These are phyloP conservation scores for Boletus coccyginus DNA, from an alignment of 768 basidiomycete species.

Conservation along the genomic window DNA sequence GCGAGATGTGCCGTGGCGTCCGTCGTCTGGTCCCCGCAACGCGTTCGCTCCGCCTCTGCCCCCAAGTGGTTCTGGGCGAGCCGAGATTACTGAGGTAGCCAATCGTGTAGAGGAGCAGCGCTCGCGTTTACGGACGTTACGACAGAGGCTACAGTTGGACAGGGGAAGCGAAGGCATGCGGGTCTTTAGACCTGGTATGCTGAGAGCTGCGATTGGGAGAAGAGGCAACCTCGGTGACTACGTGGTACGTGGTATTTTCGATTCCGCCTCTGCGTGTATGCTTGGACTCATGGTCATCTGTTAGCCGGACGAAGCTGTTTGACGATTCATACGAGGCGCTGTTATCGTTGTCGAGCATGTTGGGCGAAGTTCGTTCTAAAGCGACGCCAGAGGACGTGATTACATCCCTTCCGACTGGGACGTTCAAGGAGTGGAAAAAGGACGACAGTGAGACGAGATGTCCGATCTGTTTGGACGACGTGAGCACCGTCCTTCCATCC, in stretches of 20 bases:
- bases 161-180: constrained; percentile 19
- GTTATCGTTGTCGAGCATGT: constrained; percentile 50
- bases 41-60: constrained; percentile 1
- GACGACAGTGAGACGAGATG: constrained; percentile 69
- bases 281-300: constrained; percentile 6
- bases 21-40: constrained; percentile 15
- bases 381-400: constrained; percentile 63
- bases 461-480: constrained; percentile 84
- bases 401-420: constrained; percentile 53
- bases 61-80: background rate
- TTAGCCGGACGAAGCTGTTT: constrained; percentile 74
- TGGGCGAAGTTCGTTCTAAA: constrained; percentile 69
- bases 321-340: constrained; percentile 74
- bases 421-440: constrained; percentile 68
- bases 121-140: constrained; percentile 22
- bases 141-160: constrained; percentile 31
- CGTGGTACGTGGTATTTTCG: constrained; percentile 43
- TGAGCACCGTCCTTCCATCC: constrained; percentile 35
- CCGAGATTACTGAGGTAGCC: constrained; percentile 1
- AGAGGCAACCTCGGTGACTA: constrained; percentile 41
- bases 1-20: constrained; percentile 25
- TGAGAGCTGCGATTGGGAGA: constrained; percentile 21
- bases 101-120: constrained; percentile 20
- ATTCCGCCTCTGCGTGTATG: background rate
- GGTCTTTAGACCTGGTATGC: constrained; percentile 23